Percentiles rank a stretch among this genome's conserved stretches.
Conservation (phyloP, 306 rosid species). For the Vigna radiata region DNA sequence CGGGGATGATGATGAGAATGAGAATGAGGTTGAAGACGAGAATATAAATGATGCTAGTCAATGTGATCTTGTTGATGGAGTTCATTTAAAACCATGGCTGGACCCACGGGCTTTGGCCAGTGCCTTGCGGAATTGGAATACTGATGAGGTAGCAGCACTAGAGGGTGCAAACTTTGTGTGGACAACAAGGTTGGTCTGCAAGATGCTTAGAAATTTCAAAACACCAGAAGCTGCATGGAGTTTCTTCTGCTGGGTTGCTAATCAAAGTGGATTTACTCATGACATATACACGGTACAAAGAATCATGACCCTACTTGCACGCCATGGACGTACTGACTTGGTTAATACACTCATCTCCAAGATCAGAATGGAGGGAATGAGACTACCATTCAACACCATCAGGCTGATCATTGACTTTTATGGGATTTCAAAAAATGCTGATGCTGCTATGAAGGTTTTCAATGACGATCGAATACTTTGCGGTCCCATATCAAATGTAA, state of each 20-base stretch:
- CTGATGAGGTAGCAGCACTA: slow-evolving; percentile 66
- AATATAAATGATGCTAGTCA: slow-evolving; percentile 31
- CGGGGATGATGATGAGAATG: slow-evolving; percentile 44
- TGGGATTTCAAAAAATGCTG: slow-evolving; percentile 79
- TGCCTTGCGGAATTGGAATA: slow-evolving; percentile 72
- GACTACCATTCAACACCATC: slow-evolving; percentile 72
- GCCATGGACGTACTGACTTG: slow-evolving; percentile 64
- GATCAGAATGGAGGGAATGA: slow-evolving; percentile 76
- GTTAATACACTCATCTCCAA: slow-evolving; percentile 71
- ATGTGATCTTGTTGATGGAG: slow-evolving; percentile 41
- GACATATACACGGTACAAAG: slow-evolving; percentile 80
- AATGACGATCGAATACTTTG: slow-evolving; percentile 60
- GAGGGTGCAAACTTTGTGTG: slow-evolving; percentile 76
- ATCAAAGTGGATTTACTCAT: slow-evolving; percentile 79
- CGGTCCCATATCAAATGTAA: slow-evolving; percentile 65
- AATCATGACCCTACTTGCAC: slow-evolving; percentile 69
- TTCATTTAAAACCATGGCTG: slow-evolving; percentile 74
- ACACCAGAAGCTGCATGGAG: slow-evolving; percentile 81
- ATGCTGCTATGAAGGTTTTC: slow-evolving; percentile 84
- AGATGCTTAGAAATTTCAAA: slow-evolving; percentile 68
- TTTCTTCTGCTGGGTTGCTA: slow-evolving; percentile 84
- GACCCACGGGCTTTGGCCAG: slow-evolving; percentile 79
- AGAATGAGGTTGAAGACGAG: slow-evolving; percentile 46
- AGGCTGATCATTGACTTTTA: slow-evolving; percentile 76
- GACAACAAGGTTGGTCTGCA: slow-evolving; percentile 81